A percentile compares a stretch with the other conserved stretches of the same genome.
phyloP scores from a whole-genome alignment of 1,284 basidiomycete genomes.

The Melampsora americana region DNA sequence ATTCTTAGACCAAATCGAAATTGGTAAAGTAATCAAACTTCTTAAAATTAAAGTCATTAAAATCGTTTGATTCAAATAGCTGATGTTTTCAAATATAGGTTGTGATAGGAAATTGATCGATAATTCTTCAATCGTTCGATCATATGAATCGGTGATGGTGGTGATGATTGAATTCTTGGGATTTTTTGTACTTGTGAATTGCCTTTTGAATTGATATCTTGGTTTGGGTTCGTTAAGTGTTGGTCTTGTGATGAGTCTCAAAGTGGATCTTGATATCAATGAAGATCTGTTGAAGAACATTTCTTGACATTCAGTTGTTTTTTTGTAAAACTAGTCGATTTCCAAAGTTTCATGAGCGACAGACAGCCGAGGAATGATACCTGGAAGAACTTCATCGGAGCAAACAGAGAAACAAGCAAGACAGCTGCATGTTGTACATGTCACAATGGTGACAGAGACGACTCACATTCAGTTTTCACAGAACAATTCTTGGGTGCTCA shows the following conservation, averaged over 20 bases:
- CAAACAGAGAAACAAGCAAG: too few relatives aligned
- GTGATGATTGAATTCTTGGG: neutral
- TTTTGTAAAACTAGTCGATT: too few relatives aligned
- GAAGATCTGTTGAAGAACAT: too few relatives aligned
- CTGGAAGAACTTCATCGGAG: too few relatives aligned
- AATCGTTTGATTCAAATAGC: slow-evolving; percentile 70
- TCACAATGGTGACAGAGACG: neutral
- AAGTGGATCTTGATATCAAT: too few relatives aligned
- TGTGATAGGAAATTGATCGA: neutral
- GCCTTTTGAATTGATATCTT: neutral
- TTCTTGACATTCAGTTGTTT: too few relatives aligned
- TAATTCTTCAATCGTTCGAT: neutral
- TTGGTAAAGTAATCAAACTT: slow-evolving; percentile 66
- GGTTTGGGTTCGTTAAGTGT: neutral
- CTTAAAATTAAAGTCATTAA: slow-evolving; percentile 68
- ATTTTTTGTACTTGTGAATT: neutral
- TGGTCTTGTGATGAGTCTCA: neutral
- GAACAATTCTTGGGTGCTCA: neutral
- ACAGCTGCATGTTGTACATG: too few relatives aligned
- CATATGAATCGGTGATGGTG: neutral
- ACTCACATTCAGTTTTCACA: neutral
- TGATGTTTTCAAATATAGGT: slow-evolving; percentile 2
- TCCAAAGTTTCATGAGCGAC: too few relatives aligned
- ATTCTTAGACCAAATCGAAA: slow-evolving; percentile 72
- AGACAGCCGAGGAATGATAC: too few relatives aligned